These are phyloP conservation scores for Perilla frutescens DNA, from an alignment of 257 asterid species.

Conservation along the genomic window DNA sequence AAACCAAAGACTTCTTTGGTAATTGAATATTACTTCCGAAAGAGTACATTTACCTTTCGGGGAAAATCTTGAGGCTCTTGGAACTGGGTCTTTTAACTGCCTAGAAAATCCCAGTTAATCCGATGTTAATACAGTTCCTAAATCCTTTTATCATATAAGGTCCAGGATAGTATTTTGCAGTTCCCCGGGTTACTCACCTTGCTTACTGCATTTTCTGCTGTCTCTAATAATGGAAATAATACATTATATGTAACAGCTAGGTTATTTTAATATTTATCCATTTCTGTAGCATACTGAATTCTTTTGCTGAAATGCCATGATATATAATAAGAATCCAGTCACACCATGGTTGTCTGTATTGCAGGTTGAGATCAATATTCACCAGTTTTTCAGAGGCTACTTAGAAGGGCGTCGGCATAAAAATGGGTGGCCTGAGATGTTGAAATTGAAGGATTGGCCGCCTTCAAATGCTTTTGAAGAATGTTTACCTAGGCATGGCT, in stretches of 20 bases:
- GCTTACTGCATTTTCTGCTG: too few species aligned
- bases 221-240: background rate
- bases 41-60: background rate
- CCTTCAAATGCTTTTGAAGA: slow-evolving; percentile 73
- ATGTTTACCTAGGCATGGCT: slow-evolving; percentile 82
- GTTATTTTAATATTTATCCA: background rate
- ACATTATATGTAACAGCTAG: background rate
- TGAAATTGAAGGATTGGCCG: slow-evolving; percentile 94
- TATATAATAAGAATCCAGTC: background rate
- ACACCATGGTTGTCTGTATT: slow-evolving; percentile 12
- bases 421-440: slow-evolving; percentile 80
- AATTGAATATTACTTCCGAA: slow-evolving; percentile 11
- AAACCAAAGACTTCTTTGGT: background rate
- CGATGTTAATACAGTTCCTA: background rate
- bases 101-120: background rate
- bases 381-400: slow-evolving; percentile 81
- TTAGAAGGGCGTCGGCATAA: slow-evolving; percentile 63
- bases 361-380: slow-evolving; percentile 78
- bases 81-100: background rate
- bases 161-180: background rate
- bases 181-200: background rate
- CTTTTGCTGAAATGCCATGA: background rate
- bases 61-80: slow-evolving; percentile 1
- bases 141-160: too few species aligned
- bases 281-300: background rate